phyloP scores from a whole-genome alignment of 805 yeast species.

The Tetrapisispora taiwanensis region DNA sequence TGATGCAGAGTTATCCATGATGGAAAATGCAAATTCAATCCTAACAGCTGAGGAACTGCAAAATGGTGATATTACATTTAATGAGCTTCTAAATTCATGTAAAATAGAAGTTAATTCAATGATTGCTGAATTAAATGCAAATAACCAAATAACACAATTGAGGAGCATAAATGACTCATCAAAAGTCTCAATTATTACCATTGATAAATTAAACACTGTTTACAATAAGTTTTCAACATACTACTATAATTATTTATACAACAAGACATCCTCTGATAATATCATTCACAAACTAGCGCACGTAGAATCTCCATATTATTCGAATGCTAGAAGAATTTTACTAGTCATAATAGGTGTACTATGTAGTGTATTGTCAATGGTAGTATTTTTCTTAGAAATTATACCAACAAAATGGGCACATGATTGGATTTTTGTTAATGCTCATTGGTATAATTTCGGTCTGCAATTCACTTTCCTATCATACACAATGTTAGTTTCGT shows the following conservation, averaged over 20 bases:
- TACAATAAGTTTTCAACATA: constrained; percentile 24
- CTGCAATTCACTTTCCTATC: constrained; percentile 18
- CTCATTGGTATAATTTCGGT: constrained; percentile 15
- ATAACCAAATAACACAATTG: not conserved
- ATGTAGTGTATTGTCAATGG: constrained; percentile 8
- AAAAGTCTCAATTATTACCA: constrained; percentile 5
- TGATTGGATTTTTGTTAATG: constrained; percentile 15
- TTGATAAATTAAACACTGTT: constrained; percentile 18
- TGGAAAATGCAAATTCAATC: constrained; percentile 20
- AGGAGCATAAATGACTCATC: not conserved
- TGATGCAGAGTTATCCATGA: constrained; percentile 20
- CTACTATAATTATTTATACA: constrained; percentile 23
- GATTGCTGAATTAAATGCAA: constrained; percentile 10
- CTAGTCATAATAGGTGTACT: constrained; percentile 8
- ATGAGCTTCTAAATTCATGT: constrained; percentile 19
- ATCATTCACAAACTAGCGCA: constrained; percentile 23
- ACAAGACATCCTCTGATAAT: constrained; percentile 17
- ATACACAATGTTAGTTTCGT: constrained; percentile 21
- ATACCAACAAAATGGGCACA: constrained; percentile 21
- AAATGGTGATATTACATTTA: constrained; percentile 18
- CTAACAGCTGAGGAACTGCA: constrained; percentile 11
- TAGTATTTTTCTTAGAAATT: constrained; percentile 18
- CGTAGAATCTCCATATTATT: constrained; percentile 12
- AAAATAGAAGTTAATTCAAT: constrained; percentile 21
- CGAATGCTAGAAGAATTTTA: constrained; percentile 3